Evolutionary conservation across 2,329 filamentous ascomycete species (phyloP).

Genomic region (Colletotrichum somersetense): DNA sequence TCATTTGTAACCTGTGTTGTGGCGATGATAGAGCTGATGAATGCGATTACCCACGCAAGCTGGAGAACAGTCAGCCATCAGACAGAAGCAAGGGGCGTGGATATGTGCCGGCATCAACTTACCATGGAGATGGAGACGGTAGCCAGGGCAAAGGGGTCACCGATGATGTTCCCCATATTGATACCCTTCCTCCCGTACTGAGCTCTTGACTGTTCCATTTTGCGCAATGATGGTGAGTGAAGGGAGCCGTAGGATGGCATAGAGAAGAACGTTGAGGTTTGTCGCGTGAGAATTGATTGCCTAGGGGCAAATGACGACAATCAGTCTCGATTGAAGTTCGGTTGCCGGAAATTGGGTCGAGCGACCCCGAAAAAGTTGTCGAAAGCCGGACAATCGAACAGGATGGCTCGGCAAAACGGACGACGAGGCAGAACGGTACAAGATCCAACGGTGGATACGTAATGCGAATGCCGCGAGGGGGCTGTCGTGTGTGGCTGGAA

Average conservation of each 20-base stretch:
- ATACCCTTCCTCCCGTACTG: slow-evolving; percentile 71
- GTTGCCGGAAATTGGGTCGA: slow-evolving; percentile 10
- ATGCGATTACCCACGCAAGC: slow-evolving; percentile 96
- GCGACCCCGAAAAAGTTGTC: slow-evolving; percentile 3
- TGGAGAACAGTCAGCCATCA: slow-evolving; percentile 53
- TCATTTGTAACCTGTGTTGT: slow-evolving; percentile 56
- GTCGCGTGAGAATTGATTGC: slow-evolving; percentile 21
- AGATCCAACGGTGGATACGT: slow-evolving; percentile 23
- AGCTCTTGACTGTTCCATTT: slow-evolving; percentile 80
- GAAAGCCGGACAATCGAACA: background rate
- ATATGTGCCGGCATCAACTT: slow-evolving; percentile 56
- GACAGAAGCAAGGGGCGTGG: slow-evolving; percentile 8
- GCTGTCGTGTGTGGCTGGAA: slow-evolving; percentile 41
- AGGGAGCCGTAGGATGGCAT: slow-evolving; percentile 83
- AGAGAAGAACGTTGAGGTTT: slow-evolving; percentile 53
- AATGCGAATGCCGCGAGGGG: slow-evolving; percentile 36
- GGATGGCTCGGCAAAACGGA: background rate
- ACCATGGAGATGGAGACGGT: slow-evolving; percentile 93
- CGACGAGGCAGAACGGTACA: slow-evolving; percentile 5
- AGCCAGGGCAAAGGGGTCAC: slow-evolving; percentile 95
- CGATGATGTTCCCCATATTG: slow-evolving; percentile 88
- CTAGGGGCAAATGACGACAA: slow-evolving; percentile 26
- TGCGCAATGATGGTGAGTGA: slow-evolving; percentile 79
- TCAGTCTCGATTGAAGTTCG: slow-evolving; percentile 7
- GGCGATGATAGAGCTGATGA: slow-evolving; percentile 86